Percentiles rank a stretch among this genome's conserved stretches.
phyloP scores from a whole-genome alignment of 805 yeast species.

The Yamadazyma kitorensis region DNA sequence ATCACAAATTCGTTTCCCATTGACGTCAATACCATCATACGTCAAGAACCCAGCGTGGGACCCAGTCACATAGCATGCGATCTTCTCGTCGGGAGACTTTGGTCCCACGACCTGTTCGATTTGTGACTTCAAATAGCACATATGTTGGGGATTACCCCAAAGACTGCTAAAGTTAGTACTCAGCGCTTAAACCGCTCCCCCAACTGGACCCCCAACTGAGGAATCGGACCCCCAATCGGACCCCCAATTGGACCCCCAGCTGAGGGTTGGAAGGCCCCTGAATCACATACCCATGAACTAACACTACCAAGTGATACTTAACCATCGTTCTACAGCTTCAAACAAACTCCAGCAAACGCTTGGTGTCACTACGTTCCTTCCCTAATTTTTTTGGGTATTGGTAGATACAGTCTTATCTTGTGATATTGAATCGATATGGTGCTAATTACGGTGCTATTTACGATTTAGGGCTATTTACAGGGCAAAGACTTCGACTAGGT shows the following conservation, averaged over 20 bases:
- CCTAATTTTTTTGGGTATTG: too few relatives aligned
- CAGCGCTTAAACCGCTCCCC: background rate
- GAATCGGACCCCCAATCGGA: too few relatives aligned
- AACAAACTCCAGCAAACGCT: too few relatives aligned
- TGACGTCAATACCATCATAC: slow-evolving; percentile 83
- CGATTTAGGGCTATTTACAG: too few relatives aligned
- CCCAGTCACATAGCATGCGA: slow-evolving; percentile 49
- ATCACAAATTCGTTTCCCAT: slow-evolving; percentile 70
- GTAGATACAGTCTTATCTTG: too few relatives aligned
- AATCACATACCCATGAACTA: slow-evolving; percentile 70
- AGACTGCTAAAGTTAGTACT: slow-evolving; percentile 31
- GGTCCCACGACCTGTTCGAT: slow-evolving; percentile 30
- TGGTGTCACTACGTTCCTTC: too few relatives aligned
- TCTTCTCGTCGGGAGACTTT: slow-evolving; percentile 17
- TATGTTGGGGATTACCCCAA: slow-evolving; percentile 76
- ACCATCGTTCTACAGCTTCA: too few relatives aligned
- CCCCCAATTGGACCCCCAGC: too few relatives aligned
- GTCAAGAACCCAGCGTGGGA: slow-evolving; percentile 74
- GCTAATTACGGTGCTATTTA: too few relatives aligned
- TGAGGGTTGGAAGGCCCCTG: too few relatives aligned
- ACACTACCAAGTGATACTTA: slow-evolving; percentile 59
- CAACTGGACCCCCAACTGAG: slow-evolving; percentile 2
- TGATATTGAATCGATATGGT: too few relatives aligned
- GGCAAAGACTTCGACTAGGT: background rate
- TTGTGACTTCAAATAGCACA: slow-evolving; percentile 56